These are phyloP conservation scores for Candida insectalens DNA, from an alignment of 805 yeast genomes.

Conservation along the genomic window DNA sequence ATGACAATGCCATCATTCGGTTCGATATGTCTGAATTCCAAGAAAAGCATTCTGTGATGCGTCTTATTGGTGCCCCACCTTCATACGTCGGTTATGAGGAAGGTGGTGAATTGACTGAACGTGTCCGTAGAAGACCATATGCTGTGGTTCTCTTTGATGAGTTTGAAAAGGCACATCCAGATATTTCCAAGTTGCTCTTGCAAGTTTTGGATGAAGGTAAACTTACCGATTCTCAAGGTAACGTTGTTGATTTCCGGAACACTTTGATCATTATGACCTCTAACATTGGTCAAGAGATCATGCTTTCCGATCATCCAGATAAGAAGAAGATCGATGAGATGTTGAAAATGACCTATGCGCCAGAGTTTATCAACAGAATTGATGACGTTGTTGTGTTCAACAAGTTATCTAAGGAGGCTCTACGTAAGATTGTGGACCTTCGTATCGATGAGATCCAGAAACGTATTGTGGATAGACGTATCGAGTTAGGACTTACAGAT, in stretches of 20 bases:
- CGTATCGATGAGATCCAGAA: conserved; percentile 75
- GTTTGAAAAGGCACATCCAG: conserved; percentile 95
- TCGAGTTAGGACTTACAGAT: conserved; percentile 39
- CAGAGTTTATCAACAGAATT: conserved; percentile 89
- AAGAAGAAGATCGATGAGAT: conserved; percentile 54
- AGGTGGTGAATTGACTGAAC: conserved; percentile 94
- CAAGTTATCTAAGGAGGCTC: conserved; percentile 67
- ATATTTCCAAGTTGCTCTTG: conserved; percentile 78
- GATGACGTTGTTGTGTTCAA: conserved; percentile 94
- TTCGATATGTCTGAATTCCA: conserved; percentile 98
- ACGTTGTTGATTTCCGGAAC: conserved; percentile 87
- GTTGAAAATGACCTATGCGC: conserved; percentile 72
- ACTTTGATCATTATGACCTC: conserved; percentile 95
- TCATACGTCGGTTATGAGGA: conserved; percentile 96
- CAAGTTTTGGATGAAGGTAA: conserved; percentile 96
- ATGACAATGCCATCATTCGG: conserved; percentile 75
- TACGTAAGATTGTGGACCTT: conserved; percentile 75
- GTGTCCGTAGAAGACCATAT: conserved; percentile 90
- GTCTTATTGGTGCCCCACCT: conserved; percentile 96
- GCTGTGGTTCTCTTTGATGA: conserved; percentile 91
- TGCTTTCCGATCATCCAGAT: conserved; percentile 59
- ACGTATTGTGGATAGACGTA: conserved; percentile 70
- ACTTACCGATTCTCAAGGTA: conserved; percentile 91
- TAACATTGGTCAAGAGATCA: conserved; percentile 87
- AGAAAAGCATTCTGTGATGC: conserved; percentile 83